A percentile compares a stretch with the other conserved stretches of the same genome.
Conservation (phyloP, 2,329 filamentous ascomycete genomes). For the Lecanicillium sp. region DNA sequence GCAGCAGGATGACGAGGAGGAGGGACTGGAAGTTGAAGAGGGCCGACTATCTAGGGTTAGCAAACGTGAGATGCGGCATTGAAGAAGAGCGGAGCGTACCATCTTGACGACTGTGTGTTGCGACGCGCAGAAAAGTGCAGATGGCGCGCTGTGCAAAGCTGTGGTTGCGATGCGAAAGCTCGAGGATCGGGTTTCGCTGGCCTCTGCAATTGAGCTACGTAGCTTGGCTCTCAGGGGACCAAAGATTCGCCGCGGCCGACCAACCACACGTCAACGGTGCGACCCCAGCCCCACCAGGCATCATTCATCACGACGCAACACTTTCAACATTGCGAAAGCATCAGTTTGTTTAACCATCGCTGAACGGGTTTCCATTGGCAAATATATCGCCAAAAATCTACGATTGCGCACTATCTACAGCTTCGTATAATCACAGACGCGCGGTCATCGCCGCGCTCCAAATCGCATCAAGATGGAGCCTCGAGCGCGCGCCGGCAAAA, state of each 20-base stretch:
- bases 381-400: no score
- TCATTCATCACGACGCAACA: conserved; percentile 11
- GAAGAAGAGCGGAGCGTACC: conserved; percentile 18
- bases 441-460: no score
- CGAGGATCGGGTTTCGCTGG: conserved; percentile 2
- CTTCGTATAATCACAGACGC: no score
- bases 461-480: conserved; percentile 54
- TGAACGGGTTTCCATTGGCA: no score
- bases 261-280: conserved; percentile 13
- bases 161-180: conserved; percentile 1
- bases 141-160: neutral
- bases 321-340: neutral
- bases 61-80: neutral
- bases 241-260: conserved; percentile 31
- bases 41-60: conserved; percentile 58
- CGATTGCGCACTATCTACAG: no score
- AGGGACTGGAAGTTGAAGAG: conserved; percentile 99
- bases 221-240: conserved; percentile 22
- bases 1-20: conserved; percentile 85
- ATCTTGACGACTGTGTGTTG: conserved; percentile 19
- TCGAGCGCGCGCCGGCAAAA: conserved; percentile 68
- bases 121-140: no score
- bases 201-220: conserved; percentile 1
- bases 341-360: no score
- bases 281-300: neutral